Evolutionary conservation across 192 early-diverging fungal genomes (phyloP).

Genomic region (Podila minutissima): DNA sequence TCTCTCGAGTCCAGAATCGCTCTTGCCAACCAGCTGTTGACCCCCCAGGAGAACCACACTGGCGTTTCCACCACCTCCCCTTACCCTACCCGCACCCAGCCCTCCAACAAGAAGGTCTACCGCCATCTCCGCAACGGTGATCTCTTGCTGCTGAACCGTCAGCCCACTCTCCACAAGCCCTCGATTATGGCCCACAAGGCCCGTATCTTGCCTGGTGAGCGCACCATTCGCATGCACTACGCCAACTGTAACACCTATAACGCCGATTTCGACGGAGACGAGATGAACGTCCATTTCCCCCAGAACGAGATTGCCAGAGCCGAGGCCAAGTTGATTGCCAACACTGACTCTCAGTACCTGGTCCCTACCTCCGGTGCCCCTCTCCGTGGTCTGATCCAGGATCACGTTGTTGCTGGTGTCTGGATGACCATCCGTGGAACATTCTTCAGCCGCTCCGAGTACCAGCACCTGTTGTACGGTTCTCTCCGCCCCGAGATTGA

Average conservation of each 20-base stretch:
- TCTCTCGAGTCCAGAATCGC: slow-evolving; percentile 91
- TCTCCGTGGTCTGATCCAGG: slow-evolving; percentile 97
- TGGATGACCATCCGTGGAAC: slow-evolving; percentile 91
- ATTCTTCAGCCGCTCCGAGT: slow-evolving; percentile 87
- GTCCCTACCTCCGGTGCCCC: slow-evolving; percentile 98
- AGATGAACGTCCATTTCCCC: slow-evolving; percentile 99
- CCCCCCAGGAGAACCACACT: slow-evolving; percentile 69
- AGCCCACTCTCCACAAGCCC: slow-evolving; percentile 99
- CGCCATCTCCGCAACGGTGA: slow-evolving; percentile 98
- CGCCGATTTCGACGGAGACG: slow-evolving; percentile 99
- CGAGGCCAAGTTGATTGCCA: slow-evolving; percentile 95
- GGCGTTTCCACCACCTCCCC: slow-evolving; percentile 51
- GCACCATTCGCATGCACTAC: slow-evolving; percentile 99
- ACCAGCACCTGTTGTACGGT: slow-evolving; percentile 94
- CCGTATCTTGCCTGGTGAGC: slow-evolving; percentile 93
- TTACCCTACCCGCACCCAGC: slow-evolving; percentile 70
- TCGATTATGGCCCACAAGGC: slow-evolving; percentile 99
- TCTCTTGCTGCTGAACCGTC: slow-evolving; percentile 96
- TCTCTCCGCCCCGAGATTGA: slow-evolving; percentile 83
- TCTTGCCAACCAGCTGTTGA: slow-evolving; percentile 93
- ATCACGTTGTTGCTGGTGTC: slow-evolving; percentile 98
- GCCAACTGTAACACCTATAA: slow-evolving; percentile 93
- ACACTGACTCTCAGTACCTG: slow-evolving; percentile 95
- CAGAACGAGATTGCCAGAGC: slow-evolving; percentile 97
- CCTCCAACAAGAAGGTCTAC: slow-evolving; percentile 95